These are phyloP conservation scores for Cucurbita pepo DNA, from an alignment of 306 rosid genomes.

Conservation along the genomic window DNA sequence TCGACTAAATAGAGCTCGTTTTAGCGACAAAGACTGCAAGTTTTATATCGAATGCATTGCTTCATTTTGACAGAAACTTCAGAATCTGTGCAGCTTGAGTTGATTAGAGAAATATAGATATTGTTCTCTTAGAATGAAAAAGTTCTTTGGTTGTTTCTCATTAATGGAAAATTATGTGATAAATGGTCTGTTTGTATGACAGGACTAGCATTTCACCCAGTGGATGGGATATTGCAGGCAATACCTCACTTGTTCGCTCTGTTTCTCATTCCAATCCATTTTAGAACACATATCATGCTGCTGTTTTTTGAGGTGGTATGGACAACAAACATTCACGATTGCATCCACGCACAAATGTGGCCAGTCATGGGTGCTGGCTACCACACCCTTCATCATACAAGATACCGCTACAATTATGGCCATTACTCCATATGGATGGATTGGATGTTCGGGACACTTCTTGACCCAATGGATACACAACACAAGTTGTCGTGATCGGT, in stretches of 20 bases:
- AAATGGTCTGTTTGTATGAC: slow-evolving; percentile 7
- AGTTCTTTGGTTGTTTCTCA: neutral
- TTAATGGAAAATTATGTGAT: neutral
- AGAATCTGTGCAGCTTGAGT: neutral
- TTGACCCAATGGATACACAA: slow-evolving; percentile 41
- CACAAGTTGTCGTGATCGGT: slow-evolving; percentile 28
- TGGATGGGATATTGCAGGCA: slow-evolving; percentile 91
- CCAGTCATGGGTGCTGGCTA: slow-evolving; percentile 97
- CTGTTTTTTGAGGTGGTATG: slow-evolving; percentile 61
- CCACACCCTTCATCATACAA: slow-evolving; percentile 92
- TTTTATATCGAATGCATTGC: neutral
- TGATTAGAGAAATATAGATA: neutral
- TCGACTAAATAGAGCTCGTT: neutral
- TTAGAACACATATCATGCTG: slow-evolving; percentile 46
- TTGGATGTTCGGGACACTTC: slow-evolving; percentile 92
- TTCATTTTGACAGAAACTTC: neutral
- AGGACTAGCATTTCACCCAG: slow-evolving; percentile 96
- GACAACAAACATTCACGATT: slow-evolving; percentile 88
- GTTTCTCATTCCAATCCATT: slow-evolving; percentile 60
- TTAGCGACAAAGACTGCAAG: neutral
- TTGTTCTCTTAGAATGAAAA: neutral
- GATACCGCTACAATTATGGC: slow-evolving; percentile 84
- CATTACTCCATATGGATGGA: slow-evolving; percentile 90
- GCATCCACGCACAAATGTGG: slow-evolving; percentile 71
- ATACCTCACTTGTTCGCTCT: slow-evolving; percentile 50